Percentiles rank a stretch among this genome's conserved stretches.
These are phyloP conservation scores for Inonotus obliquus DNA, from an alignment of 1,284 basidiomycete species.

Conservation along the genomic window DNA sequence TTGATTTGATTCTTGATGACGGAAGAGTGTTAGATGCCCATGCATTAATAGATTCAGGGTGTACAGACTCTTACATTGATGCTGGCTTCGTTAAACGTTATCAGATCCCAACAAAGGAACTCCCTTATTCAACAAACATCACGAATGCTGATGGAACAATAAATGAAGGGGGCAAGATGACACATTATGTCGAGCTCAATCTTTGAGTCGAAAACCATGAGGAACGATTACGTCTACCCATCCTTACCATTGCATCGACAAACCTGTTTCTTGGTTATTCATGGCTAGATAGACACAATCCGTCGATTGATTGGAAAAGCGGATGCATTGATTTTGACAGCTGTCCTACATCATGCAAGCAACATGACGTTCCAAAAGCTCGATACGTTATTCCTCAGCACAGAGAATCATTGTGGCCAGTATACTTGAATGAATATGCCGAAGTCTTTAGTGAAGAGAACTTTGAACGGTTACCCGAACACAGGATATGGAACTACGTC, in stretches of 20 bases:
- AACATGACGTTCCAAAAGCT: background rate
- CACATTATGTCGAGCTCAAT: background rate
- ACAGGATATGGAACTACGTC: background rate
- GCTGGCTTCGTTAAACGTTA: background rate
- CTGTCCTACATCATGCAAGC: background rate
- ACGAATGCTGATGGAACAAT: background rate
- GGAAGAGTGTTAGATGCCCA: background rate
- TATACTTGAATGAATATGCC: background rate
- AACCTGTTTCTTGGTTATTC: background rate
- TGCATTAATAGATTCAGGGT: background rate
- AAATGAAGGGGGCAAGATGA: background rate
- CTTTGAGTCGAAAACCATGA: background rate
- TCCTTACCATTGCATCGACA: background rate
- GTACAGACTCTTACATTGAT: background rate
- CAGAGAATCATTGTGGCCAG: background rate
- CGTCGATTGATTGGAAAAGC: background rate
- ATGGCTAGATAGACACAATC: background rate
- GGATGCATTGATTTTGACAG: background rate
- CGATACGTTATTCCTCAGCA: background rate
- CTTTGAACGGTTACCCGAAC: background rate
- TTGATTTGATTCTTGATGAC: background rate
- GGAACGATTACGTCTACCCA: background rate
- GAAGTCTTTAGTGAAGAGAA: background rate
- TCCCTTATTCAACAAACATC: background rate
- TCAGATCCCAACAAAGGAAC: background rate